Evolutionary conservation across 2,329 filamentous ascomycete genomes (phyloP), one percentile per base, ranked within the genome.

Genomic region (Trichoderma hamatum): DNA sequence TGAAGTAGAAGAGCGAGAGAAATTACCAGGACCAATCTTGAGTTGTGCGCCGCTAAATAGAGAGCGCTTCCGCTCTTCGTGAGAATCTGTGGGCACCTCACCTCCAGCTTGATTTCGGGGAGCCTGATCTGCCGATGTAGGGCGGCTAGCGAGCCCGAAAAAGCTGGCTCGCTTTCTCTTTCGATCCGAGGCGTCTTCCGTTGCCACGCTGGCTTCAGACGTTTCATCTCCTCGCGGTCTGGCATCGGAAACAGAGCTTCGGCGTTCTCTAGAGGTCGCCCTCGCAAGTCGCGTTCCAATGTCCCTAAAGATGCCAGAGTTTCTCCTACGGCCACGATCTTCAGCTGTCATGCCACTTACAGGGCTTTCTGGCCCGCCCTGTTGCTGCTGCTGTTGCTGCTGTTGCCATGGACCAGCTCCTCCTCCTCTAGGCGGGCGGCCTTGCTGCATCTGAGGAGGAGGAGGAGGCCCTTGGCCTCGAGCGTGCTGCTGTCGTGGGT

Each of bases 261-360:
- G 77, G 26, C 78, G 77, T 24, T 81, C 78, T 7, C 71, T 72
- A 9, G 79, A 77, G 2, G 75, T 77, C 7, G 74, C 74, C 5
- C 78, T 77, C 19, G 76, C 75, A 54, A 85, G 77, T 66, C 81
- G 81, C 64, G 80, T 82, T 3, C 84, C 82, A 63, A 86, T 78
- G 19, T 85, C 84, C 71, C 85, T 86, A 71, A 88, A 84, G n/a
- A 87, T 75, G 24, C 78, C 82, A 13, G 81, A 84, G 68, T 79
- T 81, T 32, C 78, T 80, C 67, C 77, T 73, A 10, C 77, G 78
- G 19, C 76, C 78, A 24, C 79, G 78, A 2, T 82, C 80, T 16
- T 82, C 78, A 9, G 78, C 77, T 16, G 80, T 79, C 5, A 76
- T 80, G 21, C 79, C 77, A 3, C 78, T 78, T 10, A 13, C 24